Evolutionary conservation across 495 filamentous ascomycete genomes (phyloP).

Genomic region (Elaphomyces granulatus): DNA sequence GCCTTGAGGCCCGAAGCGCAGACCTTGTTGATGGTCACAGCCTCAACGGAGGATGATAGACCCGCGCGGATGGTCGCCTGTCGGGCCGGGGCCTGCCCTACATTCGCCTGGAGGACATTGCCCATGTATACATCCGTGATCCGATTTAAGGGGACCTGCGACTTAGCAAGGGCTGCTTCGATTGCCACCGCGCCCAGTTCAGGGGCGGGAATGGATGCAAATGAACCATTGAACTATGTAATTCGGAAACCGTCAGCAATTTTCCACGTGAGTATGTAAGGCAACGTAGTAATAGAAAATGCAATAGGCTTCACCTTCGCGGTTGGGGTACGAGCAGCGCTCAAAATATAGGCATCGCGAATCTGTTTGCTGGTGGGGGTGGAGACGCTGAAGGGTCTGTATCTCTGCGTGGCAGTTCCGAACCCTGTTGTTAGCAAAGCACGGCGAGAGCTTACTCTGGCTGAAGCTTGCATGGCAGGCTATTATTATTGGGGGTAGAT

Average conservation of each 20-base stretch:
- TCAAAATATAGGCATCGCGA: constrained; percentile 81
- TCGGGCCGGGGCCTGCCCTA: constrained; percentile 83
- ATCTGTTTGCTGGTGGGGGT: constrained; percentile 48
- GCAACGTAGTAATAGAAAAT: too few relatives aligned
- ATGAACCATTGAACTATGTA: constrained; percentile 79
- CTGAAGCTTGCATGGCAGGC: constrained; percentile 16
- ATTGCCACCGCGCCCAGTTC: constrained; percentile 78
- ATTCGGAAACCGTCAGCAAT: not conserved
- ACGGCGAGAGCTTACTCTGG: constrained; percentile 13
- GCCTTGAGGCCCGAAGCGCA: constrained; percentile 92
- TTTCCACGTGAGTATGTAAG: not conserved
- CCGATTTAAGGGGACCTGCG: constrained; percentile 56
- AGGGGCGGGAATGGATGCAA: constrained; percentile 66
- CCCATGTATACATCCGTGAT: constrained; percentile 94
- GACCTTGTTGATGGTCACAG: constrained; percentile 91
- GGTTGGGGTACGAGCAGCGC: constrained; percentile 74
- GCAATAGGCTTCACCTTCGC: constrained; percentile 46
- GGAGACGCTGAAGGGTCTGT: constrained; percentile 55
- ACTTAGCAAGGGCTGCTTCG: constrained; percentile 73
- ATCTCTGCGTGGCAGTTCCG: constrained; percentile 30
- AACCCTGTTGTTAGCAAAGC: too few relatives aligned
- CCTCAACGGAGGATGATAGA: constrained; percentile 61
- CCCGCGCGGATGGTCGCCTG: constrained; percentile 86
- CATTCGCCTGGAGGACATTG: constrained; percentile 73
- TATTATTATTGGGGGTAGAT: not conserved